Base-by-base conservation (phyloP, 192 early-diverging fungal species). In the Backusella mclennaniae region DNA sequence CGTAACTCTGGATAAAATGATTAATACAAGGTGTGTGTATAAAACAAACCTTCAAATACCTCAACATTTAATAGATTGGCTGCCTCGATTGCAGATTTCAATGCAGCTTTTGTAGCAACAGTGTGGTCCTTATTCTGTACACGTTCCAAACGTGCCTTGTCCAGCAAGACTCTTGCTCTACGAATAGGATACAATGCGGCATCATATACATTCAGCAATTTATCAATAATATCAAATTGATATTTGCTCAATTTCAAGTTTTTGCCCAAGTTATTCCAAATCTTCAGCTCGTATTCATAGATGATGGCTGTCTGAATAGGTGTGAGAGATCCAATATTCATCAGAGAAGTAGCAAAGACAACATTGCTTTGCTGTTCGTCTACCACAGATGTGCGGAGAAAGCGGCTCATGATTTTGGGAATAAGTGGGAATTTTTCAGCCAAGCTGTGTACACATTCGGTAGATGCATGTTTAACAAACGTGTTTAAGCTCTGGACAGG, bases 171-270 rank as follows among this genome's bases (percentile, higher is more conserved):
- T 69, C 85, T 77, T 21, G 86, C 77, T 44, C 84, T 67, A 42
- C 80, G 75, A 69, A 87, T 82, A 0, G 86, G 86, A 76, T 83
- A 80, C 8, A 21, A 12, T 19, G 42, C 21, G 5, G 31, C 49
- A 1, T 69, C 53, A 71, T 86, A 87, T 1, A 67, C 21, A 5
- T 69, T 49, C 35, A 87, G 36, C 8, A 87, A 52, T 14, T 42
- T 66, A 21, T 82, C 73, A 36, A 84, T 76, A 6, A 87, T 41
- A 9, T n/a, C 23, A 38, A 74, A 68, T 49, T 80, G 78, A 14
- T 52, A 49, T 63, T 67, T 29, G 4, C 36, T 17, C 5, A 86
- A 29, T 42, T 76, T 71, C 23, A 70, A 63, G 8, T 59, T 72
- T 2, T 72, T 53, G 1, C 73, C 71, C 4, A 78, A 35, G 11